phyloP scores from a whole-genome alignment of 306 rosid genomes.

The Dryas alaskensis region DNA sequence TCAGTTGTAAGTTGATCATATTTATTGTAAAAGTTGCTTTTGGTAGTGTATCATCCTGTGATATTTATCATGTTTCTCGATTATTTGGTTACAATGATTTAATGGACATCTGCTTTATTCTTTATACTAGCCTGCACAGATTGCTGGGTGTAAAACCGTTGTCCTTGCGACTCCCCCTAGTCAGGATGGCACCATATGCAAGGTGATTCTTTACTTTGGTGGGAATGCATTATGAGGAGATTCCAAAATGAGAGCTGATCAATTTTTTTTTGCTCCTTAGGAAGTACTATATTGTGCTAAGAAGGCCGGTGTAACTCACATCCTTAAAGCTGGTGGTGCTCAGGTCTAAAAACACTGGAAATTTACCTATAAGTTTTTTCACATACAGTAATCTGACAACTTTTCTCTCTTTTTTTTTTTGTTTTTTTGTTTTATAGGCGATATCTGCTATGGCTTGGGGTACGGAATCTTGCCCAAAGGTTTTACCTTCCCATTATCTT shows the following conservation, averaged over 20 bases:
- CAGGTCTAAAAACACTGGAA: conserved; percentile 57
- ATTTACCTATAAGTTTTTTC: not conserved
- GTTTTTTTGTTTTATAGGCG: conserved; percentile 52
- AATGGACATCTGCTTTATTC: conserved; percentile 28
- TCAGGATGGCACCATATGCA: conserved; percentile 81
- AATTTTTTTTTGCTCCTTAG: conserved; percentile 36
- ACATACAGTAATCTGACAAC: conserved; percentile 1
- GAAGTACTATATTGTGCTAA: conserved; percentile 97
- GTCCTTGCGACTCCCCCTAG: conserved; percentile 95
- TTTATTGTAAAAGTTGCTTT: not conserved
- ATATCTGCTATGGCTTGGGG: conserved; percentile 99
- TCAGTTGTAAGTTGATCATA: conserved; percentile 70
- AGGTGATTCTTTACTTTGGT: conserved; percentile 49
- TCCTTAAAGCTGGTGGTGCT: conserved; percentile 99
- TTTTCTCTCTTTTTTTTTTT: too few relatives aligned
- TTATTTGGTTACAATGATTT: conserved; percentile 9
- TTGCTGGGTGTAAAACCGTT: conserved; percentile 89
- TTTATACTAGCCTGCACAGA: conserved; percentile 79
- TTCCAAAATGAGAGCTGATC: conserved; percentile 22
- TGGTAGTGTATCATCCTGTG: not conserved
- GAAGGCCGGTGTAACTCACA: conserved; percentile 97
- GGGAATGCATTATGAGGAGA: conserved; percentile 13
- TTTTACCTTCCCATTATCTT: conserved; percentile 25
- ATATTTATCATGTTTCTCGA: not conserved
- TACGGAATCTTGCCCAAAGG: conserved; percentile 96